These are phyloP conservation scores for Rusavskia elegans DNA, from an alignment of 495 filamentous ascomycete genomes.

Conservation along the genomic window DNA sequence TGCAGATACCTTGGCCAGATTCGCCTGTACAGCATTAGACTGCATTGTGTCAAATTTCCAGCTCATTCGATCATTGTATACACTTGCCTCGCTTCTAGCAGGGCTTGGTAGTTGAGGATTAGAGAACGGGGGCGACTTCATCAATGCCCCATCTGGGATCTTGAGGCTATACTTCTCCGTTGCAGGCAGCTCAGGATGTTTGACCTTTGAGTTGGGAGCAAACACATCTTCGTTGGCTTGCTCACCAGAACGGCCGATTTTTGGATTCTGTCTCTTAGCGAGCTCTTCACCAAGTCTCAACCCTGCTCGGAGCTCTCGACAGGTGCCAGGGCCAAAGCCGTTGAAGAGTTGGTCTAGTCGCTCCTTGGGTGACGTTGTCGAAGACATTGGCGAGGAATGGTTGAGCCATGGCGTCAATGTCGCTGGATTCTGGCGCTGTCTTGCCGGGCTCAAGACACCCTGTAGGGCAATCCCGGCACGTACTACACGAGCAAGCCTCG, in stretches of 20 bases:
- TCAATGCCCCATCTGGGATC: neutral
- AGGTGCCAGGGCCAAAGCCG: conserved; percentile 27
- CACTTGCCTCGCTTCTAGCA: conserved; percentile 8
- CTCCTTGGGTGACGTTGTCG: conserved; percentile 13
- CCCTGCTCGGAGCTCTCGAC: conserved; percentile 27
- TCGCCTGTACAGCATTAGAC: neutral
- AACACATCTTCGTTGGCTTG: neutral
- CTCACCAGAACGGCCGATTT: neutral
- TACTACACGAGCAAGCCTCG: conserved; percentile 26
- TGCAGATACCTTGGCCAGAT: neutral
- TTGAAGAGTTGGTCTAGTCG: conserved; percentile 27
- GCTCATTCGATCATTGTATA: conserved; percentile 17
- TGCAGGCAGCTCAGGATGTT: neutral
- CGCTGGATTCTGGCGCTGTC: neutral
- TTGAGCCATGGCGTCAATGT: neutral
- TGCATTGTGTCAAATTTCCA: conserved; percentile 18
- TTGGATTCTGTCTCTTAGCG: conserved; percentile 17
- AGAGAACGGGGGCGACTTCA: conserved; percentile 4
- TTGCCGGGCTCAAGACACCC: conserved; percentile 22
- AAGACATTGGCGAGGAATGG: neutral
- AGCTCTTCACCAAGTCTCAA: conserved; percentile 34
- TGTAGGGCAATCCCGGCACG: conserved; percentile 32
- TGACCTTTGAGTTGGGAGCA: neutral
- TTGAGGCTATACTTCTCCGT: conserved; percentile 1
- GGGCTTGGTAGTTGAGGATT: conserved; percentile 16